phyloP scores from a whole-genome alignment of 2,329 filamentous ascomycete species.

The Xylaria sp. region DNA sequence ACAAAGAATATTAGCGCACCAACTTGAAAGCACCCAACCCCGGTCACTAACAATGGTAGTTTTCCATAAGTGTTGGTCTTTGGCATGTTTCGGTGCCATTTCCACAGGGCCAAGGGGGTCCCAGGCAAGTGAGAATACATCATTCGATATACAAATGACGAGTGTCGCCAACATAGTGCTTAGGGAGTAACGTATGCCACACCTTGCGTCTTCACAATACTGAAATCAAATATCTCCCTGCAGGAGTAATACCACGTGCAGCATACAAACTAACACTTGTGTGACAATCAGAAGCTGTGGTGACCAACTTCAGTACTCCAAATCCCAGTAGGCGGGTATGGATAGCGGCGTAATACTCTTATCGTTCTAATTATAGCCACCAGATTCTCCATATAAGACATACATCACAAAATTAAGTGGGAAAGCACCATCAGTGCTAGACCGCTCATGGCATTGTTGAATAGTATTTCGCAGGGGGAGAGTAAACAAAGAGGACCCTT shows the following conservation, averaged over 20 bases:
- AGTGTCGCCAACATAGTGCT: neutral
- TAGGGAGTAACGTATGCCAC: neutral
- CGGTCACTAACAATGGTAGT: slow-evolving; percentile 4
- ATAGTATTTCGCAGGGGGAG: neutral
- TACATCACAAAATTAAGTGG: slow-evolving; percentile 2
- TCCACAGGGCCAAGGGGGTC: slow-evolving; percentile 2
- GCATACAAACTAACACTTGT: slow-evolving; percentile 3
- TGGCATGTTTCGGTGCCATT: slow-evolving; percentile 9
- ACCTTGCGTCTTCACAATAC: slow-evolving; percentile 1
- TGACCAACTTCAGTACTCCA: slow-evolving; percentile 6
- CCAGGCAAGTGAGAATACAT: slow-evolving; percentile 13
- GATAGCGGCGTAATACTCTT: slow-evolving; percentile 26
- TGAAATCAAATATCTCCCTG: slow-evolving; percentile 20
- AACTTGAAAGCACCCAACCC: slow-evolving; percentile 16
- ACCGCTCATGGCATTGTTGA: neutral
- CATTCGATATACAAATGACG: slow-evolving; percentile 16
- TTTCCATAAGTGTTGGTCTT: slow-evolving; percentile 17
- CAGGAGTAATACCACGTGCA: slow-evolving; percentile 11
- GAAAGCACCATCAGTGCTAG: neutral
- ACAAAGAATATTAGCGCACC: slow-evolving; percentile 19
- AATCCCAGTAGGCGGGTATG: neutral
- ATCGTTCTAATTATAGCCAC: slow-evolving; percentile 32
- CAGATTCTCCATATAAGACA: neutral
- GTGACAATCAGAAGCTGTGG: neutral
- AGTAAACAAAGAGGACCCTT: neutral